Conservation (phyloP, 352 stramenopile species). For the Elongisporangium prolatum region DNA sequence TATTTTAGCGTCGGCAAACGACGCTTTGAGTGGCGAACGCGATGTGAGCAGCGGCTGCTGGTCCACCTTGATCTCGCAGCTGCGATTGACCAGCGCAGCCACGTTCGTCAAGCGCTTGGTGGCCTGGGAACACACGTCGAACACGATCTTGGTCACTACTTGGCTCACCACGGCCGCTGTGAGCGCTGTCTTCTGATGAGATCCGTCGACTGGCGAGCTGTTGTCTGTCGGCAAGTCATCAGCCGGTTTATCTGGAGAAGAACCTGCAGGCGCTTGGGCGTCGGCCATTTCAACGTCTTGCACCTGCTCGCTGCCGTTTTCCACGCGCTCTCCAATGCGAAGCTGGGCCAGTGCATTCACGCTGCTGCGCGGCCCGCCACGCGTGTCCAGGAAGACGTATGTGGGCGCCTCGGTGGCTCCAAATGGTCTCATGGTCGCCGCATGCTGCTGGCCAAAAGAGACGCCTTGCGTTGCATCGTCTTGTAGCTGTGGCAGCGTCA, state of each 20-base stretch:
- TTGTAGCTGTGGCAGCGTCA: conserved; percentile 15
- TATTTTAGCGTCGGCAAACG: too few relatives aligned
- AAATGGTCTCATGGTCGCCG: conserved; percentile 13
- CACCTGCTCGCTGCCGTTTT: background rate
- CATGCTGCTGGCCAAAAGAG: conserved; percentile 15
- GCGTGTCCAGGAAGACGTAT: conserved; percentile 56
- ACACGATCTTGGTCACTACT: background rate
- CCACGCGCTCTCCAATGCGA: background rate
- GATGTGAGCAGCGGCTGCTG: too few relatives aligned
- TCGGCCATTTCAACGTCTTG: conserved; percentile 31
- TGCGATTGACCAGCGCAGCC: too few relatives aligned
- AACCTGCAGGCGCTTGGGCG: conserved; percentile 1
- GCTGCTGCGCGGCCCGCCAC: conserved; percentile 1
- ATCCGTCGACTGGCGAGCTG: background rate
- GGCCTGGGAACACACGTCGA: background rate
- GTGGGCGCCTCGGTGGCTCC: conserved; percentile 25
- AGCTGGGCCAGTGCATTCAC: background rate
- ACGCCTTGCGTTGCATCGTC: conserved; percentile 21
- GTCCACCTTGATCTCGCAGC: too few relatives aligned
- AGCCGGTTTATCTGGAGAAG: background rate
- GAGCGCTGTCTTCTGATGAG: background rate
- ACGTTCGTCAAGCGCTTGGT: too few relatives aligned
- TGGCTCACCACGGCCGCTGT: background rate
- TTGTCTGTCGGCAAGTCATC: background rate
- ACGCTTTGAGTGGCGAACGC: too few relatives aligned